Percentiles rank a stretch among this genome's conserved stretches.
Evolutionary conservation across 2,329 filamentous ascomycete species (phyloP).

Genomic region (Talaromyces sp.): DNA sequence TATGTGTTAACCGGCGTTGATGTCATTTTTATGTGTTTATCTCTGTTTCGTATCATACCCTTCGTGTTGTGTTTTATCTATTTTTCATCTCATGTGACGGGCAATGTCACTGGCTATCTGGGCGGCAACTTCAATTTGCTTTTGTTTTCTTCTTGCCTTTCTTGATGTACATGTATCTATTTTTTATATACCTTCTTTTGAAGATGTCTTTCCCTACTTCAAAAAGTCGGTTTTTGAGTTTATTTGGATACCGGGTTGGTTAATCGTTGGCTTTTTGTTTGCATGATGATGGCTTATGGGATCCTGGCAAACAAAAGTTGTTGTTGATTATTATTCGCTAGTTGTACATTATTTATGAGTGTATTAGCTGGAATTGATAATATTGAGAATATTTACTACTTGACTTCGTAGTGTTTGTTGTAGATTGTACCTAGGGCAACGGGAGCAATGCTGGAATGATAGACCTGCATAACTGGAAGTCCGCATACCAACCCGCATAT

Average conservation of each 20-base stretch:
- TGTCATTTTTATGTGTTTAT: conserved; percentile 9
- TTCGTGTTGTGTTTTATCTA: conserved; percentile 16
- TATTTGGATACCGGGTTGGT: neutral
- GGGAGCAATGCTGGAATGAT: conserved; percentile 10
- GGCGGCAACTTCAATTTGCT: neutral
- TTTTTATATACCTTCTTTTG: neutral
- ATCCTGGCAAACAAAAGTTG: conserved; percentile 6
- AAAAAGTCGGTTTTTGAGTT: neutral
- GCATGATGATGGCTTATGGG: conserved; percentile 14
- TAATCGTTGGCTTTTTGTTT: neutral
- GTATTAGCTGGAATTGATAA: conserved; percentile 5
- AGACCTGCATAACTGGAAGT: neutral
- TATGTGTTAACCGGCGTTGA: conserved; percentile 17
- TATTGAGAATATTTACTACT: neutral
- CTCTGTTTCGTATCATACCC: conserved; percentile 18
- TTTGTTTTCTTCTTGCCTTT: neutral
- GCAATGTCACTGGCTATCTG: neutral
- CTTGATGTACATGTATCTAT: conserved; percentile 5
- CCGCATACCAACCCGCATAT: neutral
- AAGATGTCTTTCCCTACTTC: neutral
- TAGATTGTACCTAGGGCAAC: neutral
- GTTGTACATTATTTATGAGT: conserved; percentile 4
- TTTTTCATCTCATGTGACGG: conserved; percentile 1
- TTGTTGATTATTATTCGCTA: neutral
- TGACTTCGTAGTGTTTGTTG: neutral